Evolutionary conservation across 495 filamentous ascomycete genomes (phyloP).

Genomic region (Neurospora intermedia): DNA sequence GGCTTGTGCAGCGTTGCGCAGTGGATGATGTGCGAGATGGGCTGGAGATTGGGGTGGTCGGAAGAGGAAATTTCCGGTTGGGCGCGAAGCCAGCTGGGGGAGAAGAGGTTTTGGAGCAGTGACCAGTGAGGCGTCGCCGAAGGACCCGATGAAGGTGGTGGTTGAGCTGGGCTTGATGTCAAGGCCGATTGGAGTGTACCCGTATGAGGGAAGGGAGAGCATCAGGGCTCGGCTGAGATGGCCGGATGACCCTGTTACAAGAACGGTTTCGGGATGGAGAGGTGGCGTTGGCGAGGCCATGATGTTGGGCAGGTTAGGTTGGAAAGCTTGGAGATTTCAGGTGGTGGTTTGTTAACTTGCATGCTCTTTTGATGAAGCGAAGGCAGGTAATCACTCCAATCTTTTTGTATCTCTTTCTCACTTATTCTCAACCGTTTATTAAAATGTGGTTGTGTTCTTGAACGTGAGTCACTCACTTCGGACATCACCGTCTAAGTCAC

Average conservation of each 20-base stretch:
- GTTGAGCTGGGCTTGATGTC: constrained; percentile 17
- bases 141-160: constrained; percentile 12
- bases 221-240: constrained; percentile 23
- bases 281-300: neutral
- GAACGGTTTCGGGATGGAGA: constrained; percentile 3
- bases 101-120: constrained; percentile 12
- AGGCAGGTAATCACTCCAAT: neutral
- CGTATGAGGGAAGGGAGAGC: constrained; percentile 13
- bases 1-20: constrained; percentile 24
- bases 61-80: neutral
- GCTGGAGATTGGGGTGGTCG: neutral
- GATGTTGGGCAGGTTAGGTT: neutral
- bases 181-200: constrained; percentile 18
- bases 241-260: constrained; percentile 24
- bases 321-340: neutral
- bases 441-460: neutral
- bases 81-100: neutral
- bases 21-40: constrained; percentile 17
- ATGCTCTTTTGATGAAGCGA: neutral
- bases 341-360: neutral
- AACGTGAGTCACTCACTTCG: neutral
- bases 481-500: neutral
- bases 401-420: neutral
- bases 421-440: neutral
- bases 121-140: constrained; percentile 11